A percentile compares a stretch with the other conserved stretches of the same genome.
Evolutionary conservation across 2,329 filamentous ascomycete genomes (phyloP).

Genomic region (Aspergillus brunneoviolaceus): DNA sequence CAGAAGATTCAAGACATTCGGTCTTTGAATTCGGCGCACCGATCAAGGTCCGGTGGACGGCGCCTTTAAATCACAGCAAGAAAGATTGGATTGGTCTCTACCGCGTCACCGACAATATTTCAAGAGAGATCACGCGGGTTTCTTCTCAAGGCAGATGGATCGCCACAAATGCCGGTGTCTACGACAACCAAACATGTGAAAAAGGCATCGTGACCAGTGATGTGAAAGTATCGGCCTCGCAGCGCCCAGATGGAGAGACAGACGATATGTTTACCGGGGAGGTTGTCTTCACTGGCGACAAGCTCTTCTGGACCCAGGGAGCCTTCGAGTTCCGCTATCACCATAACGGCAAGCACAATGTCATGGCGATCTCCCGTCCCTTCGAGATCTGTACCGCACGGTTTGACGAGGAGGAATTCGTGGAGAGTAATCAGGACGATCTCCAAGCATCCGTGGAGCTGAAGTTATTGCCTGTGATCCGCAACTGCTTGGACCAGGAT

Average conservation of each 20-base stretch:
- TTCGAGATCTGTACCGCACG: conserved; percentile 85
- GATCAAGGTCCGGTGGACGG: conserved; percentile 86
- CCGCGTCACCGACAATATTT: conserved; percentile 90
- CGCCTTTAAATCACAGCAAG: conserved; percentile 80
- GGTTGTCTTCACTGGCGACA: conserved; percentile 85
- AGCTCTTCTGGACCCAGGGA: conserved; percentile 95
- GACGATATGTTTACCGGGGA: conserved; percentile 71
- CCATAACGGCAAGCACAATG: conserved; percentile 86
- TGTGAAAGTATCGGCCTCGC: conserved; percentile 51
- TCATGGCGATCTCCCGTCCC: conserved; percentile 89
- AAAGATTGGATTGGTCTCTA: conserved; percentile 96
- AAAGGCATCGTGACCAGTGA: conserved; percentile 73
- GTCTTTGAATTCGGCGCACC: conserved; percentile 87
- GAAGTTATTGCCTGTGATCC: conserved; percentile 76
- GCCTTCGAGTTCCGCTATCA: conserved; percentile 98
- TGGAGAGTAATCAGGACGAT: conserved; percentile 55
- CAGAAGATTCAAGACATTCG: conserved; percentile 74
- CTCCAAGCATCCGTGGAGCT: conserved; percentile 71
- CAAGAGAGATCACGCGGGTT: conserved; percentile 78
- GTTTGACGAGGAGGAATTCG: conserved; percentile 73
- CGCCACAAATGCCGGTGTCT: conserved; percentile 72
- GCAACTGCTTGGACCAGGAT: conserved; percentile 90
- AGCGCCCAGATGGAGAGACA: conserved; percentile 47
- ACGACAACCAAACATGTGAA: conserved; percentile 73
- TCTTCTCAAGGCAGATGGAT: conserved; percentile 88